Conservation (phyloP, 2,329 filamentous ascomycete genomes). For the Acephala macrosclerotiorum region DNA sequence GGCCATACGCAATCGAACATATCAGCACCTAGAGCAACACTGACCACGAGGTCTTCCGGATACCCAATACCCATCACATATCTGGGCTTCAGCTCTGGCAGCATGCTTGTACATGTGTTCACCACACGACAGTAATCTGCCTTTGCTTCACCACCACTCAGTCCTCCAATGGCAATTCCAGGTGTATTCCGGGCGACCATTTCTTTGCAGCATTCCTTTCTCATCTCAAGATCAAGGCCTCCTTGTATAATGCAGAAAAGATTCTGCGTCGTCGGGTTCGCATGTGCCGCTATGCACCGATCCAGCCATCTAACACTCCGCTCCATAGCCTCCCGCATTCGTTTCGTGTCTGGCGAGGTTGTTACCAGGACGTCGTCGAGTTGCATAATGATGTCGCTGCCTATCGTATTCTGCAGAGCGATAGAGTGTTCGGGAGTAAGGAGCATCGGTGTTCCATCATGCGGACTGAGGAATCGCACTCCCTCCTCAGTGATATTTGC, state of each 20-base stretch:
- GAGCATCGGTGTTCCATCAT: slow-evolving; percentile 95
- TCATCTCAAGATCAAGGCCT: slow-evolving; percentile 86
- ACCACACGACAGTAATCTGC: slow-evolving; percentile 91
- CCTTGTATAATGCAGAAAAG: slow-evolving; percentile 99
- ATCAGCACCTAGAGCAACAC: slow-evolving; percentile 91
- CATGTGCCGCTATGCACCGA: slow-evolving; percentile 89
- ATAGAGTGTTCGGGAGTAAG: slow-evolving; percentile 98
- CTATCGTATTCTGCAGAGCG: slow-evolving; percentile 93
- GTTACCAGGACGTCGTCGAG: slow-evolving; percentile 97
- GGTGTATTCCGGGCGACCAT: slow-evolving; percentile 94
- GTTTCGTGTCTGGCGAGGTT: slow-evolving; percentile 85
- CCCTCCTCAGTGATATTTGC: slow-evolving; percentile 94
- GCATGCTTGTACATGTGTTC: slow-evolving; percentile 79
- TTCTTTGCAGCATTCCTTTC: slow-evolving; percentile 80
- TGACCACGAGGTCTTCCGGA: slow-evolving; percentile 93
- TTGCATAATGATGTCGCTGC: slow-evolving; percentile 99
- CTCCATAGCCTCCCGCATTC: slow-evolving; percentile 95
- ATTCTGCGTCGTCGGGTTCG: slow-evolving; percentile 83
- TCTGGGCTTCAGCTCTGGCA: slow-evolving; percentile 92
- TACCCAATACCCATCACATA: slow-evolving; percentile 99
- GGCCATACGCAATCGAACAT: slow-evolving; percentile 99
- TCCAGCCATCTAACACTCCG: slow-evolving; percentile 96
- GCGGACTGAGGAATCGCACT: slow-evolving; percentile 93
- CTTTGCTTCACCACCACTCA: slow-evolving; percentile 96
- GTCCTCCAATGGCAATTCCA: slow-evolving; percentile 93